These are phyloP conservation scores for Linnemannia schmuckeri DNA, from an alignment of 192 early-diverging fungal genomes.

Conservation along the genomic window DNA sequence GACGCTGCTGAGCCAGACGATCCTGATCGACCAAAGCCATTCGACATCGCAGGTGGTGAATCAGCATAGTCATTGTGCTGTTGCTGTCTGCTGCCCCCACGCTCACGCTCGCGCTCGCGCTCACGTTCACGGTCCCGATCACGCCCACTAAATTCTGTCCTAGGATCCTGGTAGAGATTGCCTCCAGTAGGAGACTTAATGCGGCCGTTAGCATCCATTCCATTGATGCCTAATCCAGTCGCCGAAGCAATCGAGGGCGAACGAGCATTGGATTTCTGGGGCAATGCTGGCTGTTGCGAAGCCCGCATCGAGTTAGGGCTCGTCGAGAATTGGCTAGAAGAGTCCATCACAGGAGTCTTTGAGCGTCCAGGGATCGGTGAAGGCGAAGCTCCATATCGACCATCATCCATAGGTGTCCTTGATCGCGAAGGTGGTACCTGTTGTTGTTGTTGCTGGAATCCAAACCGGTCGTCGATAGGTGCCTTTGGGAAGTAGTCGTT, in stretches of 20 bases:
- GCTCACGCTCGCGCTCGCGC: slow-evolving; percentile 14
- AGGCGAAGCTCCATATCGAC: slow-evolving; percentile 19
- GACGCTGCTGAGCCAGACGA: slow-evolving; percentile 50
- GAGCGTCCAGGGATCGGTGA: slow-evolving; percentile 40
- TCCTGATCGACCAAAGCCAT: slow-evolving; percentile 43
- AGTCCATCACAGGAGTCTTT: slow-evolving; percentile 42
- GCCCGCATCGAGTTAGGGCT: slow-evolving; percentile 30
- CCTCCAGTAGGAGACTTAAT: slow-evolving; percentile 36
- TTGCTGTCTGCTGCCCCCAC: slow-evolving; percentile 13
- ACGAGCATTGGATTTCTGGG: slow-evolving; percentile 53
- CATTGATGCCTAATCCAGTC: slow-evolving; percentile 49
- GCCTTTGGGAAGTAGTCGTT: slow-evolving; percentile 55
- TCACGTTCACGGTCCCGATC: slow-evolving; percentile 27
- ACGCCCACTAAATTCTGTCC: neutral
- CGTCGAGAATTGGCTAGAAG: slow-evolving; percentile 24
- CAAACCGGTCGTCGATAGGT: slow-evolving; percentile 33
- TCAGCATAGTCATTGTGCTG: slow-evolving; percentile 10
- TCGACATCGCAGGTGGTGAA: slow-evolving; percentile 31
- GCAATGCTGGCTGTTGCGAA: slow-evolving; percentile 47
- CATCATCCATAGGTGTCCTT: slow-evolving; percentile 31
- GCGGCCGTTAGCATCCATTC: slow-evolving; percentile 38
- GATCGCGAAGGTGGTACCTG: slow-evolving; percentile 18
- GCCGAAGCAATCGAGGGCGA: slow-evolving; percentile 50
- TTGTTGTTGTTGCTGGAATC: slow-evolving; percentile 4
- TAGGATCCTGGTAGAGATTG: slow-evolving; percentile 13